phyloP scores from a whole-genome alignment of 345 rosid genomes.

The Mangifera indica region DNA sequence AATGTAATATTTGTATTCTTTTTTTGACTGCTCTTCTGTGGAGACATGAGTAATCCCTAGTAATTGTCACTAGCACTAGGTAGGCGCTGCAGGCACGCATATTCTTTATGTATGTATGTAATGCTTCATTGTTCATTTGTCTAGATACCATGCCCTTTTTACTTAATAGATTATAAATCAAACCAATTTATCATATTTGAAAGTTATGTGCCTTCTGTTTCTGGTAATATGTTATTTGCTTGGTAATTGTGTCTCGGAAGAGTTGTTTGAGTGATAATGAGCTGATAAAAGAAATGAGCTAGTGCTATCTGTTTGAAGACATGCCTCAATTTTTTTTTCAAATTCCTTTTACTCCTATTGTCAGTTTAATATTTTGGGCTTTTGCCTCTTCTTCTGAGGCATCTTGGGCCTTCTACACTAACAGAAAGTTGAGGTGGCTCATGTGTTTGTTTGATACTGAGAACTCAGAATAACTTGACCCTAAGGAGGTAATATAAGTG shows the following conservation, averaged over 20 bases:
- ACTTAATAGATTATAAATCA: neutral
- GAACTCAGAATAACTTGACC: neutral
- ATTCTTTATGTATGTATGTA: neutral
- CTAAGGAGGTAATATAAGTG: too few relatives aligned
- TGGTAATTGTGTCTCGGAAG: neutral
- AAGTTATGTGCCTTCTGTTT: neutral
- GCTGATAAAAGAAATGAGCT: neutral
- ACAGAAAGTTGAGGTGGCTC: neutral
- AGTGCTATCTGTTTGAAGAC: neutral
- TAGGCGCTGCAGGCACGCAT: neutral
- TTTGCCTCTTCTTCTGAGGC: neutral
- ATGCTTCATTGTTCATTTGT: neutral
- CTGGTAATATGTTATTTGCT: neutral
- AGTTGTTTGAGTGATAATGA: neutral
- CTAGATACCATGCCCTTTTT: neutral
- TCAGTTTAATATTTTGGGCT: neutral
- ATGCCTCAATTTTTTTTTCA: neutral
- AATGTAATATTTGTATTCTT: conserved; percentile 3
- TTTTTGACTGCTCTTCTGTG: neutral
- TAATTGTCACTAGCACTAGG: neutral
- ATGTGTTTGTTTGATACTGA: neutral
- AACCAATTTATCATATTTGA: neutral
- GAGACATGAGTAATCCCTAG: neutral
- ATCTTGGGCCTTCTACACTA: neutral
- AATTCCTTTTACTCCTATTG: neutral